Base-by-base conservation (phyloP, 2,329 filamentous ascomycete species). In the Diaporthe longicolla region DNA sequence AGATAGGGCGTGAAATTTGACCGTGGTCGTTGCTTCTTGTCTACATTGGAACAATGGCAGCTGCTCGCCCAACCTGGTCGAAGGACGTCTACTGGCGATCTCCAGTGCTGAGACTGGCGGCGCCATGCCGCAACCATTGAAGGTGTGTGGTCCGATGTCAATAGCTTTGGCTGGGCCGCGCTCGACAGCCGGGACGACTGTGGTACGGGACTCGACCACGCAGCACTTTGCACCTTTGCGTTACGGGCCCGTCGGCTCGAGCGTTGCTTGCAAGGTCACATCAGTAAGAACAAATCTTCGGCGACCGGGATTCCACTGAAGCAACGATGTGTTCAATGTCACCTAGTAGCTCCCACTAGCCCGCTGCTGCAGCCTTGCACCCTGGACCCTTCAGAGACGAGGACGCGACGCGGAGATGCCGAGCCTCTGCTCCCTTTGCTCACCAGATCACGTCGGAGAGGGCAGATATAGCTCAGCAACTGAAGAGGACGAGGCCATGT, bases 111-210 rank as follows among this genome's bases (percentile, higher is more conserved):
- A 63, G 70, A 63, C 57, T 54, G 70, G 70, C 70, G 70, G 70
- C 70, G 70, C 70, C 70, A 63, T 61, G 70, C 69, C 50, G 70
- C 57, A 29, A 71, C 57, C 57, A 71, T 55, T 71, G 70, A 71
- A 63, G 70, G 69, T 71, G 45, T 17, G 35, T 37, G 45, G 37
- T 29, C 70, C 70, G 35, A 45, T 54, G 45, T 58, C 57, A 63
- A 21, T 24, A 40, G 57, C 32, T 19, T 11, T 54, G 70, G 19
- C 24, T 35, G 3, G 54, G 43, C 48, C 69, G 32, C 10, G 45
- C 32, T 54, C 45, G 63, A 68, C n/a, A 43, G 70, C 19, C 57
- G 40, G 57, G 43, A 45, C 57, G n/a, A 63, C 17, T 35, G 48
- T 54, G 35, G 21, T 37, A 63, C 50, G 48, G 48, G 70, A 37